These are phyloP conservation scores for Allantophomopsis lycopodina DNA, from an alignment of 2,329 filamentous ascomycete genomes.

Conservation along the genomic window DNA sequence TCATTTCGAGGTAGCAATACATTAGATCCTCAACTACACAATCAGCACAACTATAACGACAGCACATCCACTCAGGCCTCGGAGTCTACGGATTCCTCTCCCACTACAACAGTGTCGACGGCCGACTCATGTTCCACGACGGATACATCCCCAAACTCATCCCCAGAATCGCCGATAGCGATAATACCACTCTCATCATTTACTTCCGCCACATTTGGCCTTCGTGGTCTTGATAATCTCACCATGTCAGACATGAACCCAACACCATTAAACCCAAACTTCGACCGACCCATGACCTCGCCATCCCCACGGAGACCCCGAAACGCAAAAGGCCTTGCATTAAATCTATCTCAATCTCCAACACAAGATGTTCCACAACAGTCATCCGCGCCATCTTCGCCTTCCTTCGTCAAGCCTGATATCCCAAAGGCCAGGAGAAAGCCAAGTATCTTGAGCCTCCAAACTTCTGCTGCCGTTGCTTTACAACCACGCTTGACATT, in stretches of 20 bases:
- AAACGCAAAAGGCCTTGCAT: conserved; percentile 74
- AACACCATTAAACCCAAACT: conserved; percentile 24
- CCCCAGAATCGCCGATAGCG: conserved; percentile 76
- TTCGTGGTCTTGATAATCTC: conserved; percentile 20
- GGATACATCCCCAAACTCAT: conserved; percentile 82
- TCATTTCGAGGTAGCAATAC: conserved; percentile 4
- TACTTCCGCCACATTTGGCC: conserved; percentile 39
- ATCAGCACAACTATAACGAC: conserved; percentile 51
- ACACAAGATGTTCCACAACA: conserved; percentile 29
- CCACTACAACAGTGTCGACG: conserved; percentile 85
- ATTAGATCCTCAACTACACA: conserved; percentile 3
- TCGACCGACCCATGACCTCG: conserved; percentile 48
- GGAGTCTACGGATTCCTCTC: conserved; percentile 85
- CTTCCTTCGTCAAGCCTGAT: conserved; percentile 71
- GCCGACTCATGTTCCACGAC: conserved; percentile 84
- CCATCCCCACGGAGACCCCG: conserved; percentile 59
- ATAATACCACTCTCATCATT: conserved; percentile 60
- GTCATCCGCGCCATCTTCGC: conserved; percentile 43
- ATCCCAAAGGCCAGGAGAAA: conserved; percentile 52
- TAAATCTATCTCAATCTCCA: conserved; percentile 38
- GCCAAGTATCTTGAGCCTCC: conserved; percentile 65
- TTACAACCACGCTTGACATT: conserved; percentile 37
- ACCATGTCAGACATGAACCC: conserved; percentile 20
- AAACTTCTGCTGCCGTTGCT: conserved; percentile 45
- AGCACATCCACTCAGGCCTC: conserved; percentile 68